Evolutionary conservation across 1,139 yeast species (phyloP), one percentile per base, ranked within the genome.

Genomic region (Hanseniaspora sp.): DNA sequence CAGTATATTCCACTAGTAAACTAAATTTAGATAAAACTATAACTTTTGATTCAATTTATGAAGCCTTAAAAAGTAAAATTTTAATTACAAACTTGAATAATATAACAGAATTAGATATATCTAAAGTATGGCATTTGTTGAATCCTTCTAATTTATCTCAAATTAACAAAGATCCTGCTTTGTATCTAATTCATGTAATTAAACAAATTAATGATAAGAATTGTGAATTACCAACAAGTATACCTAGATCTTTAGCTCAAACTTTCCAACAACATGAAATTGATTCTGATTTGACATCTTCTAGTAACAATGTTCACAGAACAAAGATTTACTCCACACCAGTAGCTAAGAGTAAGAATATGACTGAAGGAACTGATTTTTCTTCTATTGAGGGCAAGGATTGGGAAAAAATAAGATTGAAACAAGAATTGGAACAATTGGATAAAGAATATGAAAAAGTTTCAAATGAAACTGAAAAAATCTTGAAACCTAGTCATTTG

Each of bases 111-210:
- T 77, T 90, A 12, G 98, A 90, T 66, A 76, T 90, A n/a, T 80
- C 90, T 34, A 82, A 86, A 35, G 95, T 96, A 1, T 92, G 98
- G 97, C 87, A 86, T 66, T 73, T 92, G 57, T 95, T 94, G 48
- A 92, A 92, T 64, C 97, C 98, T 6, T 83, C 85, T 63, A 80
- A 84, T 47, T 79, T 81, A 55, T 88, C 84, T 63, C 83, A 95
- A 15, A 87, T 92, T 59, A 97, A 90, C 67, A 87, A 85, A 63
- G 97, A 92, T 69, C 98, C 94, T 67, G 82, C 88, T 31, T 71
- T 88, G 60, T 95, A 86, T 39, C 88, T 86, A 61, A 74, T 92
- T 60, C 98, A 92, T 69, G 87, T 90, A 60, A 75, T 92, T 62
- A 87, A 88, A 68, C 95, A 90, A 68, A 77, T 96, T 62, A 86